Conservation (phyloP, 768 basidiomycete species). For the Tephrocybe sp. region DNA sequence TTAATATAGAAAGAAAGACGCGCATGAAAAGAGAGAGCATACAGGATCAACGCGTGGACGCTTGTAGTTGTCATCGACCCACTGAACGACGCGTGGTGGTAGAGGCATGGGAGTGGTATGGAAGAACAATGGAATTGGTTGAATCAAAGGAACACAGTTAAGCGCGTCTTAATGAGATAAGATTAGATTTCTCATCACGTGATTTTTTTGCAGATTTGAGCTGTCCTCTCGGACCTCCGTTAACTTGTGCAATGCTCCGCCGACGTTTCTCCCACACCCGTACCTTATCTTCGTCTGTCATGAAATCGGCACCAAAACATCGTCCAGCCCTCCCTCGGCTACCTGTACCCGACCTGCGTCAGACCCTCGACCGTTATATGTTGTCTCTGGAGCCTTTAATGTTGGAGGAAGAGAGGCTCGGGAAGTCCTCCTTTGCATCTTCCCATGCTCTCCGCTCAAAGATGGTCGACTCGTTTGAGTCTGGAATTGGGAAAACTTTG, state of each 20-base stretch:
- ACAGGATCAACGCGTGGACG: constrained; percentile 65
- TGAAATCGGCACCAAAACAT: not conserved
- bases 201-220: not conserved
- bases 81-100: constrained; percentile 39
- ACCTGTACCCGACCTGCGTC: constrained; percentile 76
- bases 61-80: constrained; percentile 54
- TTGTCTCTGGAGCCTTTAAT: constrained; percentile 77
- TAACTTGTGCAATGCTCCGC: constrained; percentile 15
- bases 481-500: constrained; percentile 61
- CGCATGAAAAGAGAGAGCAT: constrained; percentile 16
- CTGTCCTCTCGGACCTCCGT: too few species aligned
- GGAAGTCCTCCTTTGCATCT: constrained; percentile 46
- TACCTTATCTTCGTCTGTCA: constrained; percentile 15
- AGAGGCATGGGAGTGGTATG: constrained; percentile 24
- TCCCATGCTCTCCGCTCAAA: constrained; percentile 54
- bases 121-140: not conserved
- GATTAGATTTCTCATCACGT: constrained; percentile 25
- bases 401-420: constrained; percentile 65
- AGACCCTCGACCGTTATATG: constrained; percentile 76
- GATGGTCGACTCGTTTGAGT: constrained; percentile 68
- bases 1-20: not conserved
- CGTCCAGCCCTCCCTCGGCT: constrained; percentile 51
- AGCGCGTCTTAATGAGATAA: constrained; percentile 23
- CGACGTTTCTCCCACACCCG: constrained; percentile 17
- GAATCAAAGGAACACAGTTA: not conserved